Evolutionary conservation across 768 basidiomycete species (phyloP), one percentile per base, ranked within the genome.

Genomic region (Calocybe cyanea): DNA sequence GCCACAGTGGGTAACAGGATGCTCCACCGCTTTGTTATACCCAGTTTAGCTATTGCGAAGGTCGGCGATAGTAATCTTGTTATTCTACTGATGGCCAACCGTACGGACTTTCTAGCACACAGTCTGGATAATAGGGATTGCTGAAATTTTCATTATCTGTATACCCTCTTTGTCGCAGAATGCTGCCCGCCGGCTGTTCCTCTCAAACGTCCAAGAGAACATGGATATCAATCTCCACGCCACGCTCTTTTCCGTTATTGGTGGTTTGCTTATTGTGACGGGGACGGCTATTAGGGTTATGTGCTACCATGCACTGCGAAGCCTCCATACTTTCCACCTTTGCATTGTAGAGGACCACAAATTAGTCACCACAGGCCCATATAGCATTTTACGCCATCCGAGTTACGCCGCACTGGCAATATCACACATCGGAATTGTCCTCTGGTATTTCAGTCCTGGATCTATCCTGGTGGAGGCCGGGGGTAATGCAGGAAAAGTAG

Each of bases 321-420:
- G 46, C 14, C 51, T 64, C n/a, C 72, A 72, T 59, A 75, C 71
- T 19, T 72, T 71, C 47, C 62, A 71, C 35, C 54, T 71, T 25
- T 62, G 62, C 47, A 54, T 60, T 14, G 47, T 50, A 15, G 47
- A 52, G n/a, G 49, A 57, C 21, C 59, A 62, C 34, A 56, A 43
- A 13, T 53, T 67, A 17, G 46, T 70, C 14, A 65, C 60, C 8
- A 55, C 49, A 1, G 65, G 67, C 0, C 65, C 66, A 9, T 67
- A 68, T 46, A 28, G 46, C 19, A 39, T 61, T 17, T 60, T 66
- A 7, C 68, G 67, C 31, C 67, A 68, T 47, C 66, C 68, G 2
- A 51, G 57, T 17, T 70, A 70, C 42, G 46, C 59, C 0, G 66
- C 59, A 17, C 52, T 21, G 4, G 25, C 50, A 1, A 32, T 59